These are phyloP conservation scores for Pezicula radicicola DNA, from an alignment of 2,329 filamentous ascomycete species.

Conservation along the genomic window DNA sequence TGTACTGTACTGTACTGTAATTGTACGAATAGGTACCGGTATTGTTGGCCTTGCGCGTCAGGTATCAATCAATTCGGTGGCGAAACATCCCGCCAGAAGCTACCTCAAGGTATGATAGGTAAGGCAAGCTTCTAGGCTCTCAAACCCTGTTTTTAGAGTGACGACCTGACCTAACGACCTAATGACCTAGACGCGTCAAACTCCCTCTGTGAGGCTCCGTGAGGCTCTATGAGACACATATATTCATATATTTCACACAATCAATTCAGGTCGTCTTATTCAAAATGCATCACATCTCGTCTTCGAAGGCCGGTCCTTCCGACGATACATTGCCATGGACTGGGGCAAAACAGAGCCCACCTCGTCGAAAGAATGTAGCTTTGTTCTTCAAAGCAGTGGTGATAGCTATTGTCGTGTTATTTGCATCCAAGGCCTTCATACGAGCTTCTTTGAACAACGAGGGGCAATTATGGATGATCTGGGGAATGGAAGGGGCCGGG, in stretches of 20 bases:
- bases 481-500: slow-evolving; percentile 1
- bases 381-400: not conserved
- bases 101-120: not conserved
- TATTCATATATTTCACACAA: too few species aligned
- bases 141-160: too few species aligned
- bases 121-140: not conserved
- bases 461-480: slow-evolving; percentile 1
- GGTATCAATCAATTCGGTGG: slow-evolving; percentile 6
- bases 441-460: not conserved
- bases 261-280: too few species aligned
- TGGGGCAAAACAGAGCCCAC: slow-evolving; percentile 2
- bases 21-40: not conserved
- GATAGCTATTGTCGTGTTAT: slow-evolving; percentile 3
- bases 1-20: too few species aligned
- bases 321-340: slow-evolving; percentile 4
- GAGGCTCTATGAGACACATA: too few species aligned
- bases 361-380: not conserved
- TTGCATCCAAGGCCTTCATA: slow-evolving; percentile 5
- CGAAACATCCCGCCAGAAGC: not conserved
- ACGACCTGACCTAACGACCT: not conserved
- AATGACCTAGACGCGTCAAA: slow-evolving; percentile 7
- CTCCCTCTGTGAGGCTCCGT: slow-evolving; percentile 9
- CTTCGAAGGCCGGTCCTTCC: slow-evolving; percentile 21
- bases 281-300: slow-evolving; percentile 7
- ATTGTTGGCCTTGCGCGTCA: slow-evolving; percentile 18